Base-by-base conservation (phyloP, 495 filamentous ascomycete species). In the Xanthoparmelia taractica region DNA sequence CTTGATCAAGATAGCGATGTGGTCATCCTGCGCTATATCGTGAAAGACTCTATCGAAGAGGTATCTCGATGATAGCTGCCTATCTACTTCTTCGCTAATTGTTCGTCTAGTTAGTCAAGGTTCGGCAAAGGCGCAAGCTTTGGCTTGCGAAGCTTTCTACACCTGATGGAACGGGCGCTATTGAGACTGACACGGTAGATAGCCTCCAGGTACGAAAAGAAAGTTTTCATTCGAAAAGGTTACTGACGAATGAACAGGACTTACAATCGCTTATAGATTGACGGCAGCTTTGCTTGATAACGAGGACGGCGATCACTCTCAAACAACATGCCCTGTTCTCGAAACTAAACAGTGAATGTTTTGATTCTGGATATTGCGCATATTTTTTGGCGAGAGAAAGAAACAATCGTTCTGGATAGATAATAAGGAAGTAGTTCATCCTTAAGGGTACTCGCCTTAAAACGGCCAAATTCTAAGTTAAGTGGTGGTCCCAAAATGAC, bases 21-120 rank as follows among this genome's bases (percentile, higher is more conserved):
- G 0, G 73, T 65, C 25, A 70, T 80, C 17, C 67, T 75, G 7
- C 71, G 77, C 12, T 83, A 83, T 59, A 70, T 82, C 1, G 70
- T 78, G 27, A 66, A 76, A 38, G 67, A 74, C 18, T 76, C 80
- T 0, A 72, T 84, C 4, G 81, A 84, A 68, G 59, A 79, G 74
- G 80, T 82, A 58, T 36, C 13, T 25, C 25, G n/a, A 37, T 52
- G 5, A n/a, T 38, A 10, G 36, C 40, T 50, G 12, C 25, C 18
- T 8, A 41, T 31, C 7, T 50, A 4, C 37, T 8, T n/a, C 18
- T 11, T 41, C 13, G 47, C 59, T 59, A 36, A 38, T 50, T 27
- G 7, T 47, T 47, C 20, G n/a, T 8, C 15, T n/a, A 63, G 61
- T n/a, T 27, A 25, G 59, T 65, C 6, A 65, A 45, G 43, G 40